These are phyloP conservation scores for Venturia carpophila DNA, from an alignment of 2,329 filamentous ascomycete genomes.

Conservation along the genomic window DNA sequence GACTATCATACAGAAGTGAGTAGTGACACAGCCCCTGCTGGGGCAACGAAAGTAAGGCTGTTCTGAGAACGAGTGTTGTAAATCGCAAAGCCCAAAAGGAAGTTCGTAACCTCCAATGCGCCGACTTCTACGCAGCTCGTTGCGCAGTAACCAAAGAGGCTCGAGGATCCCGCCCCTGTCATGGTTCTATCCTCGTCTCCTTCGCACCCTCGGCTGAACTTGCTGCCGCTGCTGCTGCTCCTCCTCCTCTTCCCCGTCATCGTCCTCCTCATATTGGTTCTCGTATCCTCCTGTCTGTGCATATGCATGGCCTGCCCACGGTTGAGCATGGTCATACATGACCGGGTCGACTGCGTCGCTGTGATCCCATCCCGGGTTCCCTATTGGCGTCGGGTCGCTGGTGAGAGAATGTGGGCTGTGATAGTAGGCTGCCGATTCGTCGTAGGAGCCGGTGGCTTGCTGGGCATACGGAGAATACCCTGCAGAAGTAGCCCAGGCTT, in stretches of 20 bases:
- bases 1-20: slow-evolving; percentile 2
- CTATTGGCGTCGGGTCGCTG: background rate
- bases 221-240: slow-evolving; percentile 1
- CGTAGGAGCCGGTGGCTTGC: background rate
- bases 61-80: background rate
- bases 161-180: background rate
- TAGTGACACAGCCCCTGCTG: background rate
- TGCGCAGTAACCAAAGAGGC: background rate
- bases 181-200: background rate
- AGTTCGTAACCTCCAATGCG: background rate
- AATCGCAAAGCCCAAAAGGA: background rate
- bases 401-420: slow-evolving; percentile 2
- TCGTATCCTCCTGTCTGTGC: slow-evolving; percentile 8
- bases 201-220: background rate
- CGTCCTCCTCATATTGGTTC: slow-evolving; percentile 6
- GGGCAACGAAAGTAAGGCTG: slow-evolving; percentile 1
- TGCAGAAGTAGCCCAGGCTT: slow-evolving; percentile 5
- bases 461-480: background rate
- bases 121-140: background rate
- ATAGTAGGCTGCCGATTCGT: background rate
- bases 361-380: background rate
- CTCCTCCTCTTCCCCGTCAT: background rate
- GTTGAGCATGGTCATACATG: background rate
- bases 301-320: slow-evolving; percentile 9
- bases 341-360: background rate